These are phyloP conservation scores for Berberis vulgaris DNA, from an alignment of 164 flowering plant species.

Conservation along the genomic window DNA sequence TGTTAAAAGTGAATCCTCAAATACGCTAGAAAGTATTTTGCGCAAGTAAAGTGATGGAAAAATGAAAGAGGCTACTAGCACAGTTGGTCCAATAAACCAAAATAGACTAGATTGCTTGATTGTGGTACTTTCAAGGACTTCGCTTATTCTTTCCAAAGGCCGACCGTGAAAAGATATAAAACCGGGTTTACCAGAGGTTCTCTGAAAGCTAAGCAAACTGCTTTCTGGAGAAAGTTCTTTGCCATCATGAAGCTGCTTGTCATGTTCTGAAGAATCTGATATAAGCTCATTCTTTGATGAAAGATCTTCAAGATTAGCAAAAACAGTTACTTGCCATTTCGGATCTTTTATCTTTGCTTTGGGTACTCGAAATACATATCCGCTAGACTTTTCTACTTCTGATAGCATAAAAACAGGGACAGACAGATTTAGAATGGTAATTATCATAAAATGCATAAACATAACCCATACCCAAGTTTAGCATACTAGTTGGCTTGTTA, in stretches of 20 bases:
- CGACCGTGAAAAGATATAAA: slow-evolving; percentile 62
- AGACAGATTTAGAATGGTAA: neutral
- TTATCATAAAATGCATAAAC: neutral
- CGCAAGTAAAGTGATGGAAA: slow-evolving; percentile 85
- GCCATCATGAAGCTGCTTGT: slow-evolving; percentile 13
- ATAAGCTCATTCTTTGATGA: slow-evolving; percentile 22
- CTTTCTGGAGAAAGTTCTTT: slow-evolving; percentile 25
- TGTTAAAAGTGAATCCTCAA: slow-evolving; percentile 93
- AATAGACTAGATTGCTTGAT: slow-evolving; percentile 29
- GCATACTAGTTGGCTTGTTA: too few species aligned
- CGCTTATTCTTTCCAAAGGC: slow-evolving; percentile 25
- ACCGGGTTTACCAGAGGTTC: slow-evolving; percentile 68
- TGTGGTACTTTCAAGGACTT: slow-evolving; percentile 12
- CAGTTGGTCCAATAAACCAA: slow-evolving; percentile 77
- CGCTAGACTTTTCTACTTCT: slow-evolving; percentile 23
- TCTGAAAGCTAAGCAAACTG: slow-evolving; percentile 20
- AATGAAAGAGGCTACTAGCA: slow-evolving; percentile 87
- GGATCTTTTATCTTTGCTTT: slow-evolving; percentile 15
- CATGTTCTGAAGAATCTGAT: slow-evolving; percentile 28
- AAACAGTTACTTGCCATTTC: slow-evolving; percentile 20
- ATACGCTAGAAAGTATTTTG: slow-evolving; percentile 59
- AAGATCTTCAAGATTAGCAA: slow-evolving; percentile 39
- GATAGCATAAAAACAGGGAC: slow-evolving; percentile 2
- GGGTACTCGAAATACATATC: slow-evolving; percentile 13
- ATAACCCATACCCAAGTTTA: neutral